Conservation (phyloP, 2,329 filamentous ascomycete species). For the Fusarium vanettenii region DNA sequence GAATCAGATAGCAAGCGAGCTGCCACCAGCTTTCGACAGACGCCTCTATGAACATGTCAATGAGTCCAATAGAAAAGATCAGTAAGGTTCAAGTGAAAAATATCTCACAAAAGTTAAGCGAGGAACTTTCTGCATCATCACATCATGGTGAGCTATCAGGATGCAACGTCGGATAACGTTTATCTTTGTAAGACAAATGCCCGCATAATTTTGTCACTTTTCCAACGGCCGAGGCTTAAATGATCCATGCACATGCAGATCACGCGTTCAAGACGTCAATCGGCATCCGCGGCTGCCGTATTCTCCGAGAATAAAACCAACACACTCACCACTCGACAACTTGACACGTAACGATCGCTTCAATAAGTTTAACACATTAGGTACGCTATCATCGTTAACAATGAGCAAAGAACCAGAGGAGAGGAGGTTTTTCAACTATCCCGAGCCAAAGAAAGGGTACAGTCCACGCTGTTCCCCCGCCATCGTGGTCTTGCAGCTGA, state of each 20-base stretch:
- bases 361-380: not conserved
- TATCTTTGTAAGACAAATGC: not conserved
- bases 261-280: conserved; percentile 17
- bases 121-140: not conserved
- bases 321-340: not conserved
- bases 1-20: not conserved
- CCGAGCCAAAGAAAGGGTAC: conserved; percentile 34
- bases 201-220: not conserved
- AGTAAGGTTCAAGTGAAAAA: not conserved
- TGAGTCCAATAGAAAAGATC: not conserved
- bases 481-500: conserved; percentile 16
- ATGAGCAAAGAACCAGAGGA: conserved; percentile 9
- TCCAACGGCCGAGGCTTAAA: not conserved
- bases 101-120: not conserved
- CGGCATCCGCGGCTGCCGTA: conserved; percentile 28
- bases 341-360: not conserved
- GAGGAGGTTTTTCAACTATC: conserved; percentile 35
- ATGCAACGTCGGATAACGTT: not conserved
- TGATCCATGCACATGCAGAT: conserved; percentile 8
- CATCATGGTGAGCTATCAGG: not conserved
- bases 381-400: not conserved
- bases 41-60: not conserved
- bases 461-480: not conserved
- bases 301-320: conserved; percentile 17
- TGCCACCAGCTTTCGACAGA: not conserved